phyloP scores from a whole-genome alignment of 2,329 filamentous ascomycete genomes.

The Didymella sp. region DNA sequence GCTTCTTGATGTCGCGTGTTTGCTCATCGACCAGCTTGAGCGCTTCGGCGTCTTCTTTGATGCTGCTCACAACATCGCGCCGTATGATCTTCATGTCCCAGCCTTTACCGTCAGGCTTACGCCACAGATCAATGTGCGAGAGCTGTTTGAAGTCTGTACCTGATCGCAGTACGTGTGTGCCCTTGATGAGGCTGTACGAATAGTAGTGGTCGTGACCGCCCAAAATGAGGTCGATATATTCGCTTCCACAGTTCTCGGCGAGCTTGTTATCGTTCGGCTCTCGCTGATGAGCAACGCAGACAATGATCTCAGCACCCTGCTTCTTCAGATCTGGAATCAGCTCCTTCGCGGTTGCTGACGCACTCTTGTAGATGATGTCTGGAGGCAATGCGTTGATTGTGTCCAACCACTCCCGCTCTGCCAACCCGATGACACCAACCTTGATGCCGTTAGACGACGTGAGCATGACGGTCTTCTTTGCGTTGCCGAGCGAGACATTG shows the following conservation, averaged over 20 bases:
- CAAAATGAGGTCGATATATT: slow-evolving; percentile 82
- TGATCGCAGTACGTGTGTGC: slow-evolving; percentile 82
- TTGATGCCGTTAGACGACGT: slow-evolving; percentile 84
- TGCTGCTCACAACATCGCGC: slow-evolving; percentile 73
- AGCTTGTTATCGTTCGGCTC: slow-evolving; percentile 91
- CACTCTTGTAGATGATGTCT: slow-evolving; percentile 80
- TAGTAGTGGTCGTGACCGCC: slow-evolving; percentile 94
- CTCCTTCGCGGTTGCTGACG: slow-evolving; percentile 75
- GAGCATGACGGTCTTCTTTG: slow-evolving; percentile 76
- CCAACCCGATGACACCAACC: slow-evolving; percentile 83
- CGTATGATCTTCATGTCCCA: slow-evolving; percentile 84
- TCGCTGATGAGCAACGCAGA: slow-evolving; percentile 83
- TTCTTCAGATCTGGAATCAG: slow-evolving; percentile 75
- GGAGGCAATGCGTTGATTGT: slow-evolving; percentile 88
- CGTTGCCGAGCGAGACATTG: slow-evolving; percentile 75
- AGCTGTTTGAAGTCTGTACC: slow-evolving; percentile 93
- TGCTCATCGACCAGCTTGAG: slow-evolving; percentile 70
- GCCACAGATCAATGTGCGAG: slow-evolving; percentile 82
- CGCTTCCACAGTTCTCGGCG: slow-evolving; percentile 72
- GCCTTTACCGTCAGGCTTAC: slow-evolving; percentile 58
- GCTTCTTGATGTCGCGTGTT: slow-evolving; percentile 75
- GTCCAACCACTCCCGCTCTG: slow-evolving; percentile 85
- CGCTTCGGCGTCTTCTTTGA: slow-evolving; percentile 69
- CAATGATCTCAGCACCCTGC: slow-evolving; percentile 80
- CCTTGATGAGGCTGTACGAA: slow-evolving; percentile 76